A percentile compares a stretch with the other conserved stretches of the same genome.
phyloP scores from a whole-genome alignment of 2,329 filamentous ascomycete species.

The Sarocladium oryzae region DNA sequence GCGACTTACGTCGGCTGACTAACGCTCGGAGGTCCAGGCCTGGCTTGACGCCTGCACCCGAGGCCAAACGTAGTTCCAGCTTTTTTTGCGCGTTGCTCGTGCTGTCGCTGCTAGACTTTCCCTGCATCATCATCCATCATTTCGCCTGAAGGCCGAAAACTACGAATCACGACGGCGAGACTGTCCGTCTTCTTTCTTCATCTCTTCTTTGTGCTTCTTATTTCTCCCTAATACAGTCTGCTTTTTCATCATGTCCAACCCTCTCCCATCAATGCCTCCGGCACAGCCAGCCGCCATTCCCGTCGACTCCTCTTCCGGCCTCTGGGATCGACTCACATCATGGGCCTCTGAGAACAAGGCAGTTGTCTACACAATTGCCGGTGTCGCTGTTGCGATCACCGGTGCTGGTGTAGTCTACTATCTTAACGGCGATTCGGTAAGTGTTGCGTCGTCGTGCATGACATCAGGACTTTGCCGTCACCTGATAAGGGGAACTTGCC shows the following conservation, averaged over 20 bases:
- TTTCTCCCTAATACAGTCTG: conserved; percentile 18
- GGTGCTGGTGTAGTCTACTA: conserved; percentile 93
- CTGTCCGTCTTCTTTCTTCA: conserved; percentile 19
- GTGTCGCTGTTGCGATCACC: conserved; percentile 85
- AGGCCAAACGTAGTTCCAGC: background rate
- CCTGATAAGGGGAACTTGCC: conserved; percentile 1
- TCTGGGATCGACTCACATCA: conserved; percentile 83
- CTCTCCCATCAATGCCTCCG: conserved; percentile 42
- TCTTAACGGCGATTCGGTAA: conserved; percentile 55
- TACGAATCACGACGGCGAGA: conserved; percentile 20
- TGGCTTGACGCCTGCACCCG: conserved; percentile 5
- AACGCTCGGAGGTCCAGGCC: background rate
- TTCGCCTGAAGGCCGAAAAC: conserved; percentile 16
- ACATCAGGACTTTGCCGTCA: background rate
- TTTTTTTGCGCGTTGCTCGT: conserved; percentile 8
- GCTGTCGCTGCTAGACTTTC: conserved; percentile 4
- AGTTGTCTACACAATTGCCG: conserved; percentile 91
- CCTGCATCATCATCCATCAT: conserved; percentile 19
- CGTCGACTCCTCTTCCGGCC: conserved; percentile 54
- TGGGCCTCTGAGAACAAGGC: conserved; percentile 97
- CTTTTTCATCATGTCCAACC: conserved; percentile 33
- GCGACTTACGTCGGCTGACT: background rate
- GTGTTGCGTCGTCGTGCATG: conserved; percentile 14
- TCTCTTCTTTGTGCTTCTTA: conserved; percentile 14
- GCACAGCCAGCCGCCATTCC: conserved; percentile 38